phyloP scores from a whole-genome alignment of 768 basidiomycete genomes.

The Kwoniella sp. region DNA sequence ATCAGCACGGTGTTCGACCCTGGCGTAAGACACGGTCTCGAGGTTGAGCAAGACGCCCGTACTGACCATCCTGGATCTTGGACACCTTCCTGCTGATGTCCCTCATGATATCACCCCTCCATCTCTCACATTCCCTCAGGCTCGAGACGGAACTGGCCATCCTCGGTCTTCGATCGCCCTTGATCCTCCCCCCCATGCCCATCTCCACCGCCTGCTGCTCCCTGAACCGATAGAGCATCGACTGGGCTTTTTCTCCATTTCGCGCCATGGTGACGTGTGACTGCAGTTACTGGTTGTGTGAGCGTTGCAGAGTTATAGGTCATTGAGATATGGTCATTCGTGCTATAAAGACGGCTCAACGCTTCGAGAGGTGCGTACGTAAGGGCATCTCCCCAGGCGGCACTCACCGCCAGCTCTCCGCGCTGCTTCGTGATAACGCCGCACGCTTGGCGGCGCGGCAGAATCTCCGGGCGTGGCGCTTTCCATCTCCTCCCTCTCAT shows the following conservation, averaged over 20 bases:
- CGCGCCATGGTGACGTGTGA: conserved; percentile 66
- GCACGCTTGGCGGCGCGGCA: no score
- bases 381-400: no score
- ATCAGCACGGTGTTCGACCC: not conserved
- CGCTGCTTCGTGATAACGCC: no score
- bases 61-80: conserved; percentile 91
- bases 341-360: no score
- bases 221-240: conserved; percentile 60
- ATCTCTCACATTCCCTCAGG: conserved; percentile 85
- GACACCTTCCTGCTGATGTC: conserved; percentile 96
- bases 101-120: conserved; percentile 89
- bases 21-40: not conserved
- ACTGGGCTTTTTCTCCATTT: conserved; percentile 95
- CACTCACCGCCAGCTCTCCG: no score
- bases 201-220: conserved; percentile 95
- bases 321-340: no score
- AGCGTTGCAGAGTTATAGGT: no score
- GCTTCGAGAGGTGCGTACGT: no score
- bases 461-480: no score
- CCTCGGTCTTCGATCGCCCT: conserved; percentile 76
- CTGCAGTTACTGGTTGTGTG: no score
- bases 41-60: not conserved
- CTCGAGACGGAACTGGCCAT: conserved; percentile 92
- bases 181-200: conserved; percentile 67
- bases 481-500: no score